phyloP scores from a whole-genome alignment of 2,329 filamentous ascomycete species.

The Sclerotinia spermophila region DNA sequence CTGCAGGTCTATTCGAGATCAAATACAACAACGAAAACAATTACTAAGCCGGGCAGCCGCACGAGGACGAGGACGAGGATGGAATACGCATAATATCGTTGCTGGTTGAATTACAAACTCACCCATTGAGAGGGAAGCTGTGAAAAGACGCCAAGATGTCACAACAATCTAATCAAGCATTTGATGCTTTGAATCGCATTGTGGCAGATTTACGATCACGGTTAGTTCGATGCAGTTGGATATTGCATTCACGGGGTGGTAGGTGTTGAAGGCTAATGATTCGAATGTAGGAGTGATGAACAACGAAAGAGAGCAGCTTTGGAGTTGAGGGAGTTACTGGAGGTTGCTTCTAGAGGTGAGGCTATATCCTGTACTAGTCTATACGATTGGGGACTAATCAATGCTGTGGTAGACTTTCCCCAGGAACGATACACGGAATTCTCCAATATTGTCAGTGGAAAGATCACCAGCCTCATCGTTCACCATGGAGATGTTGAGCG shows the following conservation, averaged over 20 bases:
- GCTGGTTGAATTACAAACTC: constrained; percentile 21
- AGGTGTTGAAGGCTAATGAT: constrained; percentile 4
- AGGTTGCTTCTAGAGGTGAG: constrained; percentile 37
- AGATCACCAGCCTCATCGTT: constrained; percentile 70
- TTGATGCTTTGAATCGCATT: constrained; percentile 35
- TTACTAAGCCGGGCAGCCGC: constrained; percentile 18
- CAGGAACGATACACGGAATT: constrained; percentile 73
- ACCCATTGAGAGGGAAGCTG: constrained; percentile 13
- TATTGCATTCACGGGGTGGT: no score
- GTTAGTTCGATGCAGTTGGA: constrained; percentile 30
- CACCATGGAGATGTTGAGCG: constrained; percentile 86
- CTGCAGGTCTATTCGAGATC: neutral
- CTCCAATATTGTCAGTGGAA: constrained; percentile 62
- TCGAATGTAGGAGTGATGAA: constrained; percentile 34
- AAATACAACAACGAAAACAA: constrained; percentile 10
- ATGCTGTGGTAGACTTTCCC: constrained; percentile 59
- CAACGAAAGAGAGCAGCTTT: constrained; percentile 36
- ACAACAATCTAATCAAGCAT: constrained; percentile 33
- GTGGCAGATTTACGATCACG: constrained; percentile 34
- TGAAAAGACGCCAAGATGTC: constrained; percentile 34
- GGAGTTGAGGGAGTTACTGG: constrained; percentile 37
- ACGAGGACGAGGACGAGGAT: constrained; percentile 29
- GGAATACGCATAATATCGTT: constrained; percentile 27
- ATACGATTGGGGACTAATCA: neutral
- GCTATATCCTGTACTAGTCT: neutral